phyloP scores from a whole-genome alignment of 306 rosid genomes.

The Sechiopsis laciniata region DNA sequence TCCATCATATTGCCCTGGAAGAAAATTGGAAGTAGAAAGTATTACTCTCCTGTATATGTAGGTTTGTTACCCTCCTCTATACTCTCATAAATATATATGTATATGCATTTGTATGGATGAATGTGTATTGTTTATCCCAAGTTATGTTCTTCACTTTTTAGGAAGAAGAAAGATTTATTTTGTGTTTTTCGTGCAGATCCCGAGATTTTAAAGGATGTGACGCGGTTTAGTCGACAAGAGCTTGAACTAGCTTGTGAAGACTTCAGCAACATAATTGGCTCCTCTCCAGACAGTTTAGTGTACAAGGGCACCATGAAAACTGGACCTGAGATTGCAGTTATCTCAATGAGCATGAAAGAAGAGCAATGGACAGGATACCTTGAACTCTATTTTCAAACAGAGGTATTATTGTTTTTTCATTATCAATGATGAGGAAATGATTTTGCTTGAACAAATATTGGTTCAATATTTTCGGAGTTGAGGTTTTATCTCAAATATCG shows the following conservation, averaged over 20 bases:
- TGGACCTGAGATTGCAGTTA: slow-evolving; percentile 93
- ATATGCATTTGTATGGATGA: background rate
- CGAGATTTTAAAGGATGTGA: slow-evolving; percentile 72
- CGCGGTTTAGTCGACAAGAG: slow-evolving; percentile 71
- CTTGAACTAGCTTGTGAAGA: slow-evolving; percentile 98
- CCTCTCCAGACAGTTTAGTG: slow-evolving; percentile 91
- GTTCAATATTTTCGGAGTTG: background rate
- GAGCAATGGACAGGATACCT: slow-evolving; percentile 88
- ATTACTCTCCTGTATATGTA: slow-evolving; percentile 48
- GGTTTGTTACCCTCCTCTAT: slow-evolving; percentile 36
- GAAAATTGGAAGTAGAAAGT: slow-evolving; percentile 71
- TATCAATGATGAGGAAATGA: background rate
- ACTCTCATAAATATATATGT: too few relatives aligned
- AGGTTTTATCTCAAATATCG: background rate
- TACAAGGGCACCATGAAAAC: slow-evolving; percentile 87
- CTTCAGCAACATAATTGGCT: slow-evolving; percentile 95
- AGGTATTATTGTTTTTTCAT: slow-evolving; percentile 28
- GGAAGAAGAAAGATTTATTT: background rate
- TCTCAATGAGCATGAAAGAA: slow-evolving; percentile 83
- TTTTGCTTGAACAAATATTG: too few relatives aligned
- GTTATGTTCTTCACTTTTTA: too few relatives aligned
- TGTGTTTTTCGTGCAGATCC: slow-evolving; percentile 47
- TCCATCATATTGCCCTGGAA: slow-evolving; percentile 88
- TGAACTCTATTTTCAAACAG: slow-evolving; percentile 89
- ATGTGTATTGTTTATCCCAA: background rate